Base-by-base conservation (phyloP, 441 rosid genomes). In the Metrosideros polymorpha region DNA sequence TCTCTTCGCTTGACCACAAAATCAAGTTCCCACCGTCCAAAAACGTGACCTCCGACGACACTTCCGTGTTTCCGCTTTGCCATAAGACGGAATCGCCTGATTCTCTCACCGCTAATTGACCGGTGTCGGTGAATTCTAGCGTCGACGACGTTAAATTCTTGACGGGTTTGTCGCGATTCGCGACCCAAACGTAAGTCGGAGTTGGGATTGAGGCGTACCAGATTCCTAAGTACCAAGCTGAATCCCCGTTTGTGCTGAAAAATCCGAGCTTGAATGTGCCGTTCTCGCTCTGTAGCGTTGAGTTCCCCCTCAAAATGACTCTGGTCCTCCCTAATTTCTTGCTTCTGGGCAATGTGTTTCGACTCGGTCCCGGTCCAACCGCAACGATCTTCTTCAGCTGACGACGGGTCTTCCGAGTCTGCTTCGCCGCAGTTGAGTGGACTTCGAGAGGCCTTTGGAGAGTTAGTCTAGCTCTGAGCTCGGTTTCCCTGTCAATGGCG, bases 121-220 rank as follows among this genome's bases (percentile, higher is more conserved):
- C 98, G 10, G 85, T 29, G 84, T 86, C 88, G 14, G 92, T 85
- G 89, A 96, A 79, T 84, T 87, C 76, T 1, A 95, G 88, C 0
- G 91, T 66, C 47, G 96, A 85, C 27, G 90, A 86, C 63, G 89
- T 6, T 35, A 84, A 86, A 85, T 92, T 89, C 53, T 90, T 82
- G 12, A 91, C 27, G 87, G 98, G 95, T 6, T 89, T 92, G 42
- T 88, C 92, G 7, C 98, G 95, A 87, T 96, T 95, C 13, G 98
- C 98, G 83, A 96, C 97, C 98, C 98, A 96, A 43, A 96, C 95
- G 61, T 92, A 91, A 1, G 92, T 91, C 3, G 92, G 95, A 3
- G 91, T 89, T 2, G 95, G 92, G 15, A 92, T 89, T 24, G 95
- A 94, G 89, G 95, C 91, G 51, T 94, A 96, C 92, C 94, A 91